Evolutionary conservation across 805 yeast species (phyloP), one percentile per base, ranked within the genome.

Genomic region (Starmerella potacharoeniae): DNA sequence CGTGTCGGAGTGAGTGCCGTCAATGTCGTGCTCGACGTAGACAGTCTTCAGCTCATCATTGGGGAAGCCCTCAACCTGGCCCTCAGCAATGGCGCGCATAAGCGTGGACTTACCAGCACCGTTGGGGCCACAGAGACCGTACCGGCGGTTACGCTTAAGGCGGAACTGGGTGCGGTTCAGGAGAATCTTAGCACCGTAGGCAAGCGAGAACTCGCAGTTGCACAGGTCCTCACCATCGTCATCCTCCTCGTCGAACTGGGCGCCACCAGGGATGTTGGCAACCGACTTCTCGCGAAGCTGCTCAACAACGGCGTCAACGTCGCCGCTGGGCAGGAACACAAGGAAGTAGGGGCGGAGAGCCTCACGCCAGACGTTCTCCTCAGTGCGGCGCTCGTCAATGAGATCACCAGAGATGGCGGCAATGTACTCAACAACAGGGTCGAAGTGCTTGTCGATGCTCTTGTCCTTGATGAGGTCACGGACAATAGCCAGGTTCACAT

Each of bases 171-270:
- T 93, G 79, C 93, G 91, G 91, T 93, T 93, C 77, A 93, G 88
- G 79, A 93, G 82, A 82, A 93, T 93, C 87, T 93, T 93, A 71
- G 98, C 98, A 91, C 98, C 99, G 77, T 93, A 93, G 75, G 99
- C 99, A 71, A 93, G 82, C 60, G 98, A 93, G 90, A 93, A 93
- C 84, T 93, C 98, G 86, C 97, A 91, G 95, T 93, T 93, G 84
- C 98, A 93, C 72, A 93, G 82, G 74, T 93, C 97, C 81, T 93
- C 97, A 79, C 97, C 98, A 73, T 93, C 97, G 76, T 85, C 91
- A 70, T 90, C 97, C 77, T 91, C 97, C 68, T 79, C 82, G 65
- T 75, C 81, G 76, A 89, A 89, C 70, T 82, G 76, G 71, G 96
- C 95, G 70, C 95, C 93, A 69, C 81, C 84, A 71, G 98, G 98